phyloP scores from a whole-genome alignment of 768 basidiomycete species.

The Boletales sp. region DNA sequence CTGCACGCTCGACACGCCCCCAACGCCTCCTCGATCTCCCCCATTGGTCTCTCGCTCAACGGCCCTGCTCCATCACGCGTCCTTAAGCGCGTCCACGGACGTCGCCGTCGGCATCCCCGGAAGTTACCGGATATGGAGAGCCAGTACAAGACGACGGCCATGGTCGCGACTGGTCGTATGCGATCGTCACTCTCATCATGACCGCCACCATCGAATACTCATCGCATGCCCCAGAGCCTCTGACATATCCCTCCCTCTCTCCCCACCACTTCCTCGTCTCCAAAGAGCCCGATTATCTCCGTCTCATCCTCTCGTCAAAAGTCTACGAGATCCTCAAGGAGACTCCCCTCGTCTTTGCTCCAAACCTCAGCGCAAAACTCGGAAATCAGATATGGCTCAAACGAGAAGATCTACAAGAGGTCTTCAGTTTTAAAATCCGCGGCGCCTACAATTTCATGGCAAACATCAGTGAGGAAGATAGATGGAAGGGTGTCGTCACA shows the following conservation, averaged over 20 bases:
- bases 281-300: conserved; percentile 81
- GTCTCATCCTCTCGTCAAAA: conserved; percentile 83
- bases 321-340: conserved; percentile 88
- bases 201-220: conserved; percentile 63
- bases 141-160: no score
- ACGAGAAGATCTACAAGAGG: conserved; percentile 94
- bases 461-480: conserved; percentile 76
- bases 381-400: conserved; percentile 96
- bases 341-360: conserved; percentile 85
- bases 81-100: not conserved
- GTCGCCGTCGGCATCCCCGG: not conserved
- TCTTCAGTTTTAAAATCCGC: conserved; percentile 98
- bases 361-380: conserved; percentile 79
- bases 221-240: conserved; percentile 62
- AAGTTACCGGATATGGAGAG: no score
- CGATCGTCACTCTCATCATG: conserved; percentile 13
- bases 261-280: conserved; percentile 61
- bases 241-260: conserved; percentile 63
- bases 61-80: no score
- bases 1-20: conserved; percentile 2
- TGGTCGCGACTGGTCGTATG: no score
- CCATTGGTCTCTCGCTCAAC: no score
- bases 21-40: no score
- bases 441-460: conserved; percentile 99
- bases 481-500: conserved; percentile 97